phyloP scores from a whole-genome alignment of 2,329 filamentous ascomycete genomes.

The Hymenoscyphus fructigenus region DNA sequence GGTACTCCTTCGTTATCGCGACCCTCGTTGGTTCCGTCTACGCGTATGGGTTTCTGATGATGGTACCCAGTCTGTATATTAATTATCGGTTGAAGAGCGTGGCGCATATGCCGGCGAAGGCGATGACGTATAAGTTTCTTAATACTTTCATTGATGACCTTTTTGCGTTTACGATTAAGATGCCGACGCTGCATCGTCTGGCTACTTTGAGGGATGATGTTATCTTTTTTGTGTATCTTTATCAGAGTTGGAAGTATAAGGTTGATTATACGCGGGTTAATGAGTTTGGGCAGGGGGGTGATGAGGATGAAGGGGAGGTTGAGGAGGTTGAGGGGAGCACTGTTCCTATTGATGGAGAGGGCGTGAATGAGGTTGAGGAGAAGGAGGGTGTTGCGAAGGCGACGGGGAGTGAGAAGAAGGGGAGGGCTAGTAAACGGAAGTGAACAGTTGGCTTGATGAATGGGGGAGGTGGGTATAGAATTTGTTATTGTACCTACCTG shows the following conservation, averaged over 20 bases:
- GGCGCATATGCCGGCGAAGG: conserved; percentile 93
- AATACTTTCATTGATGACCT: conserved; percentile 99
- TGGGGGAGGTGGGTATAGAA: neutral
- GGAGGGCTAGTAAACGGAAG: conserved; percentile 50
- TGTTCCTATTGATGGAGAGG: conserved; percentile 24
- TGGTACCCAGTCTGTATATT: conserved; percentile 97
- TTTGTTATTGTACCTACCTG: neutral
- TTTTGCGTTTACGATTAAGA: conserved; percentile 99
- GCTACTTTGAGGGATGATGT: conserved; percentile 92
- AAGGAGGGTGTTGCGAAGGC: conserved; percentile 41
- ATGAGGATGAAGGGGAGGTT: conserved; percentile 66
- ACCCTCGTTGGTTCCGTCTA: conserved; percentile 96
- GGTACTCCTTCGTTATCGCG: conserved; percentile 95
- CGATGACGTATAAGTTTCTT: conserved; percentile 97
- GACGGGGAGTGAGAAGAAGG: conserved; percentile 49
- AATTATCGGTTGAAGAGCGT: conserved; percentile 97
- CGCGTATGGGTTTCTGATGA: conserved; percentile 98
- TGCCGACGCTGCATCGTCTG: conserved; percentile 90
- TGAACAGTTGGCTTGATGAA: conserved; percentile 27
- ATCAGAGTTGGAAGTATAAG: conserved; percentile 91
- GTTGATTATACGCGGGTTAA: conserved; percentile 91
- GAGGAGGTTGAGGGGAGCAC: conserved; percentile 37
- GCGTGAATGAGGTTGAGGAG: conserved; percentile 32
- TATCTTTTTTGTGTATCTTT: conserved; percentile 97
- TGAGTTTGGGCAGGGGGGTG: conserved; percentile 97